These are phyloP conservation scores for Mucor plumbeus DNA, from an alignment of 371 early-diverging fungal species.

Conservation along the genomic window DNA sequence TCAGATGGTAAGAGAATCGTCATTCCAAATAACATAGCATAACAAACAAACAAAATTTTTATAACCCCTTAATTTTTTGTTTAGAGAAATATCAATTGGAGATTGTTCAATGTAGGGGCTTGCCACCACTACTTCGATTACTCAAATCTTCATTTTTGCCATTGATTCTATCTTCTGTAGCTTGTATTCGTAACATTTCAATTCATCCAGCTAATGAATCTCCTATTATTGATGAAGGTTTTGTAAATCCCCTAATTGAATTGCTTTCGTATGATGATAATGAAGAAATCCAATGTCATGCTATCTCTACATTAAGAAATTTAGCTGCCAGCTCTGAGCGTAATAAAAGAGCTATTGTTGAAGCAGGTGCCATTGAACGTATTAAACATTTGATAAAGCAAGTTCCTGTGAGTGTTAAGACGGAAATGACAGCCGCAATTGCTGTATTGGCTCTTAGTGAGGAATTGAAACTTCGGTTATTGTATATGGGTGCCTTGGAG, in stretches of 20 bases:
- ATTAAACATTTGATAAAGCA: conserved; percentile 68
- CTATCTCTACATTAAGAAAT: conserved; percentile 86
- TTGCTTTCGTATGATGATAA: conserved; percentile 76
- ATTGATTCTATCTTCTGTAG: conserved; percentile 87
- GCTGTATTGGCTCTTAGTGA: conserved; percentile 86
- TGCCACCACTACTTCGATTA: conserved; percentile 75
- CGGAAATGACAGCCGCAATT: conserved; percentile 90
- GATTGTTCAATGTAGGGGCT: conserved; percentile 82
- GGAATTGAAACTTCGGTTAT: conserved; percentile 73
- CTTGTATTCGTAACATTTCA: conserved; percentile 92
- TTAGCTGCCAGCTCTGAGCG: conserved; percentile 83
- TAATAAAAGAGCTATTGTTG: conserved; percentile 79
- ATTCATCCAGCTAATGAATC: conserved; percentile 89
- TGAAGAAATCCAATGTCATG: conserved; percentile 88
- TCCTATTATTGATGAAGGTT: conserved; percentile 84
- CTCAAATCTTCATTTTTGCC: conserved; percentile 80
- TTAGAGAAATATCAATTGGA: conserved; percentile 85
- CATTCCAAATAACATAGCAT: neutral
- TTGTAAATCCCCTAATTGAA: conserved; percentile 76
- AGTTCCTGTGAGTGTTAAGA: conserved; percentile 70
- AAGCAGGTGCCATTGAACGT: conserved; percentile 82
- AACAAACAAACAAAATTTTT: neutral
- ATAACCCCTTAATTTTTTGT: conserved; percentile 63
- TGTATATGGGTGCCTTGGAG: conserved; percentile 66
- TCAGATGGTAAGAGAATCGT: conserved; percentile 58